phyloP scores from a whole-genome alignment of 768 basidiomycete species.

The Lanmaoa pseudosensibilis region DNA sequence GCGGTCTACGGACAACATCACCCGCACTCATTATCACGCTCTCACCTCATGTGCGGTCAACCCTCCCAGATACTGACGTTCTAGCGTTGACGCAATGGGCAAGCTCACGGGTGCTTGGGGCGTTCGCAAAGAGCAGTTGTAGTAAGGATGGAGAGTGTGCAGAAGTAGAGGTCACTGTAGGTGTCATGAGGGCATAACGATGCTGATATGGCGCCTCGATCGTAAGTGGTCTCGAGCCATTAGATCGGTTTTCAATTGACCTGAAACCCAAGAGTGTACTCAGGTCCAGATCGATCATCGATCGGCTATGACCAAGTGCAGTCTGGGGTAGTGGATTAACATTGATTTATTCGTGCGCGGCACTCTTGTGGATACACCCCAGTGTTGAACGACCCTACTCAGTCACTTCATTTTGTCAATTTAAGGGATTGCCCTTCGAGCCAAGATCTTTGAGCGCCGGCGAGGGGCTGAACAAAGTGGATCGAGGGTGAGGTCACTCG shows the following conservation, averaged over 20 bases:
- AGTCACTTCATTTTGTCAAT: neutral
- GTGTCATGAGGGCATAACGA: conserved; percentile 59
- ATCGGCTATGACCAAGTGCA: neutral
- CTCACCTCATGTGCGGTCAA: conserved; percentile 69
- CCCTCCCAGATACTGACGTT: conserved; percentile 69
- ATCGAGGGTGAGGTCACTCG: conserved; percentile 18
- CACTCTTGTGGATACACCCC: conserved; percentile 16
- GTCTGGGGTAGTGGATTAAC: conserved; percentile 7
- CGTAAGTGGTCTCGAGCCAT: conserved; percentile 7
- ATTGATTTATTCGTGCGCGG: conserved; percentile 9
- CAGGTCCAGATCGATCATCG: neutral
- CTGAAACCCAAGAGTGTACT: neutral
- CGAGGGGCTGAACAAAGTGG: neutral
- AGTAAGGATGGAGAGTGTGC: conserved; percentile 28
- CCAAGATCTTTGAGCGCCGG: neutral
- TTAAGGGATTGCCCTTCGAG: conserved; percentile 2
- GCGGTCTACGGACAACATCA: conserved; percentile 16
- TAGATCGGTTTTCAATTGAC: neutral
- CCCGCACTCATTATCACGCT: conserved; percentile 71
- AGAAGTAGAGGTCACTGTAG: conserved; percentile 71
- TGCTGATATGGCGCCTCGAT: neutral
- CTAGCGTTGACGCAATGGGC: conserved; percentile 74
- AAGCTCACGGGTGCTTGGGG: conserved; percentile 62
- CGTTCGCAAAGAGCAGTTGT: conserved; percentile 41
- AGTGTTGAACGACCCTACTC: neutral